Conservation (phyloP, 345 rosid genomes). For the Lepidium africanum region DNA sequence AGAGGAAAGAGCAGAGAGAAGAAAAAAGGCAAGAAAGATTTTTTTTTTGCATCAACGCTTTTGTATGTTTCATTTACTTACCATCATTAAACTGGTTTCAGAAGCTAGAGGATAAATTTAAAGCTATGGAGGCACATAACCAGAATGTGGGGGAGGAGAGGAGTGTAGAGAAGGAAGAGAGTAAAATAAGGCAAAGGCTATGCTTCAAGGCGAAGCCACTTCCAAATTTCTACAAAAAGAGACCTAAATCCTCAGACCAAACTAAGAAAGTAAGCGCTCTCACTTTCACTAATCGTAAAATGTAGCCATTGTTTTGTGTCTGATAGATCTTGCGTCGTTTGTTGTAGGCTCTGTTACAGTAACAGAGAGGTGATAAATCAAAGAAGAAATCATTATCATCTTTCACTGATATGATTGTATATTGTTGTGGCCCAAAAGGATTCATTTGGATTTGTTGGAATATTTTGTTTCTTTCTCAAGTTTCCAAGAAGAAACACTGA, state of each 20-base stretch:
- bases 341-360: conserved; percentile 27
- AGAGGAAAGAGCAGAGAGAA: conserved; percentile 78
- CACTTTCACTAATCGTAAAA: not conserved
- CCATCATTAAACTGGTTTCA: not conserved
- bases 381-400: not conserved
- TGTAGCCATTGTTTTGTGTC: not conserved
- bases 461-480: not conserved
- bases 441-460: not conserved
- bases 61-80: not conserved
- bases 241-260: conserved; percentile 31
- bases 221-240: conserved; percentile 74
- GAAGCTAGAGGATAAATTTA: conserved; percentile 84
- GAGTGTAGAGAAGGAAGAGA: conserved; percentile 60
- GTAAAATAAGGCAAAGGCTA: conserved; percentile 50
- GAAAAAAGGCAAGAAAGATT: conserved; percentile 56
- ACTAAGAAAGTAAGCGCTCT: conserved; percentile 39
- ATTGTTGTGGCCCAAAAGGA: not conserved
- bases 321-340: not conserved
- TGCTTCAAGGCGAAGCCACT: conserved; percentile 95
- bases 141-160: conserved; percentile 41
- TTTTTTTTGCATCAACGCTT: not conserved
- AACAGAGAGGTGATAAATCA: not conserved
- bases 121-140: conserved; percentile 40
- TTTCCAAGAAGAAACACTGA: not conserved
- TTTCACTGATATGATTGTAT: not conserved